Percentiles rank a stretch among this genome's conserved stretches.
Evolutionary conservation across 140 eudicot genomes (phyloP).

Genomic region (Anethum foeniculum): DNA sequence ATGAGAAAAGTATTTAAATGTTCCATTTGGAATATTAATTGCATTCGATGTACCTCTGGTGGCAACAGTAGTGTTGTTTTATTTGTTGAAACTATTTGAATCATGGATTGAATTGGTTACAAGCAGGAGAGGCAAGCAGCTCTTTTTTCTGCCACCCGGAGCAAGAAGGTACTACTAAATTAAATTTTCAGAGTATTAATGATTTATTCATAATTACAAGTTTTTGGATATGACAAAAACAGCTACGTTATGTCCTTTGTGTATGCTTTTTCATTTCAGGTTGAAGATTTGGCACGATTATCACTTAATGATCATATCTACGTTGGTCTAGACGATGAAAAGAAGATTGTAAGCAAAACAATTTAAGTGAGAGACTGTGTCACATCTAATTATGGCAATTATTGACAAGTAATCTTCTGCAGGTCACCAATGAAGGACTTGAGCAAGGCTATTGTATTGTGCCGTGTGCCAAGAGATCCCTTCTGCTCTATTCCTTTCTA

Average conservation of each 20-base stretch:
- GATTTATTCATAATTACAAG: background rate
- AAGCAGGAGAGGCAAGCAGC: slow-evolving; percentile 86
- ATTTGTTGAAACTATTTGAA: background rate
- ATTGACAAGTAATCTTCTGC: slow-evolving; percentile 17
- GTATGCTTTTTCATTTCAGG: slow-evolving; percentile 30
- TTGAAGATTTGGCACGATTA: slow-evolving; percentile 87
- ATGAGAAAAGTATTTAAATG: background rate
- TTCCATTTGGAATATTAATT: background rate
- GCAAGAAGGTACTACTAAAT: slow-evolving; percentile 54
- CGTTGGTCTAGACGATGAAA: slow-evolving; percentile 81
- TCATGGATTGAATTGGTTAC: slow-evolving; percentile 12
- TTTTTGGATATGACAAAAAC: background rate
- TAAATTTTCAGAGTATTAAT: background rate
- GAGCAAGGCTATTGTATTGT: slow-evolving; percentile 93
- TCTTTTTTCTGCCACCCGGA: slow-evolving; percentile 94
- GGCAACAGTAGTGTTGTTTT: background rate
- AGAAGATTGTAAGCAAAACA: slow-evolving; percentile 50
- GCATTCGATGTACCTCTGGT: background rate
- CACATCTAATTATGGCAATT: background rate
- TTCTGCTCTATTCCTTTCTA: slow-evolving; percentile 81
- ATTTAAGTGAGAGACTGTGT: background rate
- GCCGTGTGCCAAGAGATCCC: slow-evolving; percentile 70
- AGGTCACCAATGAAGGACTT: slow-evolving; percentile 93
- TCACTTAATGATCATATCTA: slow-evolving; percentile 69
- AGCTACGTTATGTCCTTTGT: background rate